These are phyloP conservation scores for Candida sp. DNA, from an alignment of 1,139 yeast genomes.

Conservation along the genomic window DNA sequence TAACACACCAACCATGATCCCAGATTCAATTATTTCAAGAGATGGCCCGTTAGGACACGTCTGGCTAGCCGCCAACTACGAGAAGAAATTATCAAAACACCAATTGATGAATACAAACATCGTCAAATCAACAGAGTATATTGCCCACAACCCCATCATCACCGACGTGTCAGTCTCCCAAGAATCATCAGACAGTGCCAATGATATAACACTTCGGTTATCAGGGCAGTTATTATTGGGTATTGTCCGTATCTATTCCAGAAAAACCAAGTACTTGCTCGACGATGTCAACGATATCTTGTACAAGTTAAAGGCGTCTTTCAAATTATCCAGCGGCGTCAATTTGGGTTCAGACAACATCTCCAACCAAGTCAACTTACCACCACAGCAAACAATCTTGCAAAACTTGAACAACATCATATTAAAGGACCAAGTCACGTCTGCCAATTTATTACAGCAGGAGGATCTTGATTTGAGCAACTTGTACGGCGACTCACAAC, in stretches of 20 bases:
- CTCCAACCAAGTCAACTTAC: conserved; percentile 39
- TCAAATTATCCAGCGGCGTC: conserved; percentile 48
- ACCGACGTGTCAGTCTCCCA: conserved; percentile 7
- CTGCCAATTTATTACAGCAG: conserved; percentile 70
- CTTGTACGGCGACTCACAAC: not conserved
- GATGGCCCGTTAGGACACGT: conserved; percentile 90
- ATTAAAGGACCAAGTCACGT: conserved; percentile 80
- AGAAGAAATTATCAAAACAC: conserved; percentile 76
- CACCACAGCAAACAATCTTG: conserved; percentile 54
- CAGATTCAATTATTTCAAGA: conserved; percentile 41
- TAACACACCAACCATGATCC: conserved; percentile 5
- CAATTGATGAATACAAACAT: conserved; percentile 79
- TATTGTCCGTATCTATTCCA: conserved; percentile 84
- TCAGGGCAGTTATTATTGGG: conserved; percentile 92
- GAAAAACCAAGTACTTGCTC: conserved; percentile 82
- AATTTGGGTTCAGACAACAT: conserved; percentile 32
- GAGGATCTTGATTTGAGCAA: conserved; percentile 68
- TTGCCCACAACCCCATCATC: conserved; percentile 11
- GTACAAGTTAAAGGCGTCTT: conserved; percentile 74
- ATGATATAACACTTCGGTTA: conserved; percentile 69
- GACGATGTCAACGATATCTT: conserved; percentile 88
- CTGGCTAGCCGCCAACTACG: conserved; percentile 94
- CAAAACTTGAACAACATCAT: conserved; percentile 60
- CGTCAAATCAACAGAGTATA: conserved; percentile 49
- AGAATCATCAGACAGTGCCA: conserved; percentile 20